phyloP scores from a whole-genome alignment of 306 rosid species.

The Rosa rugosa region DNA sequence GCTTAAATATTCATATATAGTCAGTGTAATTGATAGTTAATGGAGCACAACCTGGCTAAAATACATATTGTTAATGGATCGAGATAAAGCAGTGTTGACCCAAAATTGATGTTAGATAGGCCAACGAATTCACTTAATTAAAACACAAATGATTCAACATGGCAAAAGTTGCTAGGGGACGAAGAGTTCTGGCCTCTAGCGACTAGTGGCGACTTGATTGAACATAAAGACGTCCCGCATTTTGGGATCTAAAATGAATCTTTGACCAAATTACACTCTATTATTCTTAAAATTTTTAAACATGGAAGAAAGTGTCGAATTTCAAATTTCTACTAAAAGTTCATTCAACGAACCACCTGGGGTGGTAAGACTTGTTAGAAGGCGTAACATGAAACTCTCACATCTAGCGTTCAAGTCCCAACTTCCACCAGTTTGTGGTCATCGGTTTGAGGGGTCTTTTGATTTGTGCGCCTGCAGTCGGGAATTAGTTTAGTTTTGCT shows the following conservation, averaged over 20 bases:
- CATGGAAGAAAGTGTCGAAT: too few species aligned
- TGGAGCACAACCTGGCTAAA: background rate
- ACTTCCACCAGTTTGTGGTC: too few species aligned
- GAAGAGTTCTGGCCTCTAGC: background rate
- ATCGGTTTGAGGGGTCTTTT: too few species aligned
- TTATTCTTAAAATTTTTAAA: too few species aligned
- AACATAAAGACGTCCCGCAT: slow-evolving; percentile 18
- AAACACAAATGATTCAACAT: background rate
- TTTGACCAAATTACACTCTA: slow-evolving; percentile 30
- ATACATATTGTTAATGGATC: background rate
- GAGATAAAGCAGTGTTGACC: background rate
- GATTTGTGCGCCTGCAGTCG: too few species aligned
- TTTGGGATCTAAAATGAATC: slow-evolving; percentile 28
- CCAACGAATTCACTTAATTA: background rate
- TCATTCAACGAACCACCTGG: too few species aligned
- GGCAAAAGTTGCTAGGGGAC: background rate
- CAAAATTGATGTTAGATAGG: background rate
- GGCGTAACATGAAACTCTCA: too few species aligned
- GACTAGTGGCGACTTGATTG: slow-evolving; percentile 6
- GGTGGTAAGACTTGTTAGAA: too few species aligned
- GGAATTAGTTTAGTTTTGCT: too few species aligned
- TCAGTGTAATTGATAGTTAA: background rate
- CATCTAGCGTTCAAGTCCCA: too few species aligned
- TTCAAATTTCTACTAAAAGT: too few species aligned
- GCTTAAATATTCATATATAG: background rate